A percentile compares a stretch with the other conserved stretches of the same genome.
These are phyloP conservation scores for Mycocentrospora acerina DNA, from an alignment of 2,329 filamentous ascomycete species.

Conservation along the genomic window DNA sequence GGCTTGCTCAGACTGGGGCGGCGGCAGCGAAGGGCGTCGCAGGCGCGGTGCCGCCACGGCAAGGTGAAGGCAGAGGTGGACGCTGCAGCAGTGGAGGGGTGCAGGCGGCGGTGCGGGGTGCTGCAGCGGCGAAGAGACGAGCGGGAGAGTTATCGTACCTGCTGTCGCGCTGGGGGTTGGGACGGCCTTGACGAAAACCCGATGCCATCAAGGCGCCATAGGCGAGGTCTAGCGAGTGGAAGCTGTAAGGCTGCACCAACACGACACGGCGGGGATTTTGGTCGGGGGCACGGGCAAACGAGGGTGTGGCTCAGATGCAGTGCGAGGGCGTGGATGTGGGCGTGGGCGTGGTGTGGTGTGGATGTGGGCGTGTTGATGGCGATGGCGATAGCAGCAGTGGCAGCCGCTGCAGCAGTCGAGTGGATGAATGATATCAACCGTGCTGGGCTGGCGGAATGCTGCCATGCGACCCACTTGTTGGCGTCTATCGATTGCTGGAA, in stretches of 20 bases:
- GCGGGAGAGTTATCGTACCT: constrained; percentile 23
- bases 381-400: neutral
- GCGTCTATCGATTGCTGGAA: too few relatives aligned
- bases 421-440: too few relatives aligned
- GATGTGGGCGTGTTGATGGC: neutral
- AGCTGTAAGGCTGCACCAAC: constrained; percentile 16
- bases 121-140: constrained; percentile 17
- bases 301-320: constrained; percentile 5
- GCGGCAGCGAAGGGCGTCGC: constrained; percentile 26
- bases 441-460: too few relatives aligned
- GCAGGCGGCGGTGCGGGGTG: neutral
- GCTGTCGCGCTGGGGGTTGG: constrained; percentile 22
- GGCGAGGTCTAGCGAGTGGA: constrained; percentile 40
- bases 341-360: constrained; percentile 1
- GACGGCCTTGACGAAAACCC: constrained; percentile 28
- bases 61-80: constrained; percentile 22
- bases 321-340: constrained; percentile 8
- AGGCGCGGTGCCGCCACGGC: constrained; percentile 29
- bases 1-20: constrained; percentile 34
- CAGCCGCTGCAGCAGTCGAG: neutral
- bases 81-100: constrained; percentile 10
- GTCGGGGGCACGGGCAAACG: constrained; percentile 10
- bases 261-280: constrained; percentile 11
- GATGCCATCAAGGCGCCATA: constrained; percentile 42
- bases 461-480: too few relatives aligned